Percentiles rank a stretch among this genome's conserved stretches.
Conservation (phyloP, 1,139 yeast genomes). For the Wickerhamiella infanticola region DNA sequence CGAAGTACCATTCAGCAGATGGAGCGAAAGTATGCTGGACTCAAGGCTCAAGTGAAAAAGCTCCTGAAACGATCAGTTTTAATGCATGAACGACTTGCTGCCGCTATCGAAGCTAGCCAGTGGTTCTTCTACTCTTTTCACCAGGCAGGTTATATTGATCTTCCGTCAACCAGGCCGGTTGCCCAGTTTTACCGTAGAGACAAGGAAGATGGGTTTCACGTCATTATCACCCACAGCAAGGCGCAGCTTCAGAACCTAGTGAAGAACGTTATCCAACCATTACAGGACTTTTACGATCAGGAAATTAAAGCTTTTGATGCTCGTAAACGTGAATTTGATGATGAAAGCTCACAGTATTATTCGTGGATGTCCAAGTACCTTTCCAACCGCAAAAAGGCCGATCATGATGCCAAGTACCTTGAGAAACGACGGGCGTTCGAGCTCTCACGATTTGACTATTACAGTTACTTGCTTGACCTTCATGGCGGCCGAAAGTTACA, state of each 20-base stretch:
- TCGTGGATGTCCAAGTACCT: slow-evolving; percentile 57
- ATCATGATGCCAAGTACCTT: slow-evolving; percentile 43
- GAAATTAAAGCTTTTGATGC: slow-evolving; percentile 28
- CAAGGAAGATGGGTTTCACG: slow-evolving; percentile 12
- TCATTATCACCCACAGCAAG: slow-evolving; percentile 11
- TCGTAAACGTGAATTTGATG: slow-evolving; percentile 47
- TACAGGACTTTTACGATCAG: slow-evolving; percentile 27
- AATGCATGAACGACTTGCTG: slow-evolving; percentile 25
- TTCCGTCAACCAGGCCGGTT: slow-evolving; percentile 22
- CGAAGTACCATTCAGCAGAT: slow-evolving; percentile 39
- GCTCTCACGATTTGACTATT: slow-evolving; percentile 54
- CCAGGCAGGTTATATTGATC: slow-evolving; percentile 21
- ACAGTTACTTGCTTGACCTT: slow-evolving; percentile 44
- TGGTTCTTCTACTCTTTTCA: slow-evolving; percentile 22
- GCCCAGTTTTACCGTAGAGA: slow-evolving; percentile 16
- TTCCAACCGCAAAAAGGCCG: slow-evolving; percentile 40
- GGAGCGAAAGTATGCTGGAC: slow-evolving; percentile 37
- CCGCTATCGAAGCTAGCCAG: slow-evolving; percentile 23
- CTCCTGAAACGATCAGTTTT: slow-evolving; percentile 26
- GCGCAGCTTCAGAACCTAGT: slow-evolving; percentile 11
- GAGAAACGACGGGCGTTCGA: slow-evolving; percentile 49
- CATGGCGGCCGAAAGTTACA: slow-evolving; percentile 36
- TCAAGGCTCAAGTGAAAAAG: slow-evolving; percentile 32
- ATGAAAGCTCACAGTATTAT: slow-evolving; percentile 57
- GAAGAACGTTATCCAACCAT: slow-evolving; percentile 26